phyloP scores from a whole-genome alignment of 805 yeast genomes.

The Debaryomyces tyrocola region DNA sequence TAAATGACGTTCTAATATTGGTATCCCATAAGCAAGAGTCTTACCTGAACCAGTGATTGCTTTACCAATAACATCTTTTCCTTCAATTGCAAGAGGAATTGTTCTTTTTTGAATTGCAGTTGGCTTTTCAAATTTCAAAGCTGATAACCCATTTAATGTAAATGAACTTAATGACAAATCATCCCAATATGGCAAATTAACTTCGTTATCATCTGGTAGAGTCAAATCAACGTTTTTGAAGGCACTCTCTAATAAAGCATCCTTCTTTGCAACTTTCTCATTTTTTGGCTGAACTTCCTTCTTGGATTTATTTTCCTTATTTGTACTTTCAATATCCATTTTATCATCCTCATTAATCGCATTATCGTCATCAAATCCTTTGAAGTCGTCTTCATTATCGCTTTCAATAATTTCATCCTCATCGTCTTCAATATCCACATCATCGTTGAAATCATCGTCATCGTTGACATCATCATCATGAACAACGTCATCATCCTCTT shows the following conservation, averaged over 20 bases:
- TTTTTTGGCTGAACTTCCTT: slow-evolving; percentile 3
- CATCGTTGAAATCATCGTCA: slow-evolving; percentile 16
- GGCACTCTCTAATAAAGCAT: slow-evolving; percentile 24
- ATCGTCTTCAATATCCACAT: slow-evolving; percentile 18
- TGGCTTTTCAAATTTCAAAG: slow-evolving; percentile 63
- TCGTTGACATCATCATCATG: slow-evolving; percentile 11
- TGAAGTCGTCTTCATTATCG: slow-evolving; percentile 15
- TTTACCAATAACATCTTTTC: slow-evolving; percentile 86
- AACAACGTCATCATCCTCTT: slow-evolving; percentile 15
- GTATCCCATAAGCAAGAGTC: slow-evolving; percentile 92
- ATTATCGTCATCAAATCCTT: slow-evolving; percentile 16
- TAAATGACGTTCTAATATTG: slow-evolving; percentile 71
- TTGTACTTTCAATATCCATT: slow-evolving; percentile 13
- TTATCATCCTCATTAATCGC: background rate
- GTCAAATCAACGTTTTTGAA: slow-evolving; percentile 26
- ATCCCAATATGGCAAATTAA: slow-evolving; percentile 64
- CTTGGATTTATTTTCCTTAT: background rate
- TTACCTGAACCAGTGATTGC: slow-evolving; percentile 99
- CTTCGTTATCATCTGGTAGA: slow-evolving; percentile 33
- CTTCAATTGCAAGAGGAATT: slow-evolving; percentile 72
- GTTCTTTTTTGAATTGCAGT: slow-evolving; percentile 80
- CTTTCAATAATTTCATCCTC: slow-evolving; percentile 5
- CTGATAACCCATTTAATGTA: slow-evolving; percentile 60
- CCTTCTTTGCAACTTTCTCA: slow-evolving; percentile 1
- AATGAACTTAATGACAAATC: slow-evolving; percentile 49